Evolutionary conservation across 2,329 filamentous ascomycete genomes (phyloP).

Genomic region (Aspergillus unguis): DNA sequence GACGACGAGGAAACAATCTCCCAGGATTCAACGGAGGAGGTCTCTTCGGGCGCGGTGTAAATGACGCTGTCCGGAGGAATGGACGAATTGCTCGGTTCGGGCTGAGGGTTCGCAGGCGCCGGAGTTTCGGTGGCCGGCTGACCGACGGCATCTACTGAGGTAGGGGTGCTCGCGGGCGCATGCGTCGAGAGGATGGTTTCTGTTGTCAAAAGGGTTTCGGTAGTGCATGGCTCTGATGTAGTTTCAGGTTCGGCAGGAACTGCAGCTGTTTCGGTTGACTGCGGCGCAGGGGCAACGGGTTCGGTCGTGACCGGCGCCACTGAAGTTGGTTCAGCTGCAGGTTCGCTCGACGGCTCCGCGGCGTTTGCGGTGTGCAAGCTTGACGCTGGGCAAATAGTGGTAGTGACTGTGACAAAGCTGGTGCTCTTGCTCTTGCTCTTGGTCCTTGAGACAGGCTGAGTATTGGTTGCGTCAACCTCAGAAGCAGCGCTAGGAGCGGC

Average conservation of each 20-base stretch:
- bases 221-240: background rate
- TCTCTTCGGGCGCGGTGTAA: background rate
- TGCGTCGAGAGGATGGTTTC: background rate
- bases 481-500: background rate
- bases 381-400: constrained; percentile 20
- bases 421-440: constrained; percentile 11
- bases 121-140: background rate
- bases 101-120: background rate
- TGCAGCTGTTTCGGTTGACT: background rate
- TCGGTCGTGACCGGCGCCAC: background rate
- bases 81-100: background rate
- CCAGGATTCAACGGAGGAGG: background rate
- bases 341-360: background rate
- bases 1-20: constrained; percentile 1
- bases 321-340: background rate
- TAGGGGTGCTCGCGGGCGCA: background rate
- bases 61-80: background rate
- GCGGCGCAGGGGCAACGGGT: background rate
- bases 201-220: background rate
- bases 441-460: background rate
- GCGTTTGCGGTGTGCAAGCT: background rate
- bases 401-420: constrained; percentile 13
- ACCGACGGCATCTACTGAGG: background rate
- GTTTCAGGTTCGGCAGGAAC: background rate
- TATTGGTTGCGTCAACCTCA: background rate